Conservation (phyloP, 495 filamentous ascomycete genomes). For the Penicillium turbatum region DNA sequence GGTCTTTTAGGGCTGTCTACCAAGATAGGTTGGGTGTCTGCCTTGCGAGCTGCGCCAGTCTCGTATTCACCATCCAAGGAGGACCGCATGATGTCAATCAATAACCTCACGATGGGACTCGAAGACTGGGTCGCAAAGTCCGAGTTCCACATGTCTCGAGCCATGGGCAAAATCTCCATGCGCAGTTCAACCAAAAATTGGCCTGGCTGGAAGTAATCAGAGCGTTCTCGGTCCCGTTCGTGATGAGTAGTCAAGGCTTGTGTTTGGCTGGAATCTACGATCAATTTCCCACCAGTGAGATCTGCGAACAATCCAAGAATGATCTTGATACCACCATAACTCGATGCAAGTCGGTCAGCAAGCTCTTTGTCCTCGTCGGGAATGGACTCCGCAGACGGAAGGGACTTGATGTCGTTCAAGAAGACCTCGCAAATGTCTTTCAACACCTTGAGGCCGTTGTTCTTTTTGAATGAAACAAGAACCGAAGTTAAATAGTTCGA, state of each 20-base stretch:
- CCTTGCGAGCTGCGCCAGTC: conserved; percentile 55
- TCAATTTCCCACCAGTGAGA: conserved; percentile 69
- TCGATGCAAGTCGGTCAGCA: conserved; percentile 48
- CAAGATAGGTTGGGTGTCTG: conserved; percentile 47
- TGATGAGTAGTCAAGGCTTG: conserved; percentile 54
- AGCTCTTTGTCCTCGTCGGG: conserved; percentile 44
- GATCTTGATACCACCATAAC: conserved; percentile 69
- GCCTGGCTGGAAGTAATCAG: conserved; percentile 63
- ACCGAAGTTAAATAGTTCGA: conserved; percentile 72
- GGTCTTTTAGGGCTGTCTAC: conserved; percentile 33
- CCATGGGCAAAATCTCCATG: conserved; percentile 73
- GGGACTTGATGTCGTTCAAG: conserved; percentile 57
- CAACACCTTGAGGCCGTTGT: conserved; percentile 67
- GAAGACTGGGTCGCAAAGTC: conserved; percentile 67
- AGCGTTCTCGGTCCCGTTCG: conserved; percentile 51
- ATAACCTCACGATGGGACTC: conserved; percentile 66
- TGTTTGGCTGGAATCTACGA: conserved; percentile 68
- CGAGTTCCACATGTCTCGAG: conserved; percentile 75
- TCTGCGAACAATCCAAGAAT: conserved; percentile 78
- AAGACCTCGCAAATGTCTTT: conserved; percentile 72
- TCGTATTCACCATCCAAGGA: conserved; percentile 77
- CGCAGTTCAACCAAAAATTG: conserved; percentile 89
- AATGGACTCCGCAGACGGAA: conserved; percentile 33
- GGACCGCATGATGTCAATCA: conserved; percentile 78
- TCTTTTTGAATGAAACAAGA: conserved; percentile 78